Base-by-base conservation (phyloP, 2,329 filamentous ascomycete genomes). In the Hymenoscyphus fructigenus region DNA sequence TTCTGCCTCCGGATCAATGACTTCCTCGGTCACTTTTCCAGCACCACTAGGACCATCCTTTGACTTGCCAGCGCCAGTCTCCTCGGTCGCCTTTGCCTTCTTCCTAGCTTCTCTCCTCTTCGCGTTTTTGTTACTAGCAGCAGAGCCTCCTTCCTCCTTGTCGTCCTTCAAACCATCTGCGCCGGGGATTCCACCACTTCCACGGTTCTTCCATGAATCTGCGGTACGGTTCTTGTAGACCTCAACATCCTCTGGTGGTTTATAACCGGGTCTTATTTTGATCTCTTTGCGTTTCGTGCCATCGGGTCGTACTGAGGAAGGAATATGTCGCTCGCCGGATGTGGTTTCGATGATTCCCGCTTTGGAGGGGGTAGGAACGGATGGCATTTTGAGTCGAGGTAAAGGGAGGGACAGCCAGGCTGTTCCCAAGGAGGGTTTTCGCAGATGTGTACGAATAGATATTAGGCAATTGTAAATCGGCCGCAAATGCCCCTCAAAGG, bases 271-370 rank as follows among this genome's bases (percentile, higher is more conserved):
- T 34, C 92, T 88, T 67, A 99, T 92, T 75, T 92, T 92, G 76
- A 98, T 98, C 74, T 97, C 94, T 75, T 91, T 96, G 64, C 95
- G 88, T n/a, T 91, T 91, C 60, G 90, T 92, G 65, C 95, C 95
- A 76, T 99, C 95, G 28, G 95, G 81, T 62, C 96, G 90, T 55
- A 87, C 82, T 0, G 94, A 98, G 55, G 93, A 86, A 29, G 95
- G 95, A 65, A 99, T 98, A 72, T 93, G 89, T 56, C 93, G 91
- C 75, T 93, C 87, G 75, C 95, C 96, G 71, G 87, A 91, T 68
- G 78, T 77, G 60, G 88, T 85, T 76, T 93, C 89, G 61, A 89
- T 89, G 75, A 94, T 94, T 71, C 91, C 91, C 50, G 91, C 82
- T 60, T 85, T 88, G 64, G 85, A 82, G 47, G 84, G 79, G 67